Evolutionary conservation across 1,139 yeast genomes (phyloP).

Genomic region (Keqinozyma sinolaborantium): DNA sequence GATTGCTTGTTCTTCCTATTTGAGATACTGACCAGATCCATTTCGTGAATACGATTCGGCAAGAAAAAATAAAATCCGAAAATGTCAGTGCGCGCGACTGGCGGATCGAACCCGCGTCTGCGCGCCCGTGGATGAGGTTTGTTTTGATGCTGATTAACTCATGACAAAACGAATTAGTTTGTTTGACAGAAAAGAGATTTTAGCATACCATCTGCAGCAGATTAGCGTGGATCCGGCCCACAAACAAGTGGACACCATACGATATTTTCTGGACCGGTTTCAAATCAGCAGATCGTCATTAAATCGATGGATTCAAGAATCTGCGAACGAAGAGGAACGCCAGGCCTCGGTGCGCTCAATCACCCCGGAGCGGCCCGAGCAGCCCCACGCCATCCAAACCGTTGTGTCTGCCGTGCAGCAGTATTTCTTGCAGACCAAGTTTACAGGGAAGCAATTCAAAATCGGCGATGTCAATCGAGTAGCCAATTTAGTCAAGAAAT

Average conservation of each 20-base stretch:
- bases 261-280: slow-evolving; percentile 13
- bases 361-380: too few relatives aligned
- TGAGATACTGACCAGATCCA: too few relatives aligned
- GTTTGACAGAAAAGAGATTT: slow-evolving; percentile 8
- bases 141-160: neutral
- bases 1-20: too few relatives aligned
- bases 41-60: too few relatives aligned
- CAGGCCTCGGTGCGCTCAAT: too few relatives aligned
- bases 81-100: too few relatives aligned
- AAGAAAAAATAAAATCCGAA: too few relatives aligned
- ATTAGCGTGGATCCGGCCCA: slow-evolving; percentile 13
- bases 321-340: slow-evolving; percentile 5
- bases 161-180: slow-evolving; percentile 6
- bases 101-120: neutral
- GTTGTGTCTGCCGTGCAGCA: neutral
- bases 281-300: slow-evolving; percentile 18
- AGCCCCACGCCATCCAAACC: too few relatives aligned
- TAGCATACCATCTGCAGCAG: slow-evolving; percentile 14
- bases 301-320: slow-evolving; percentile 18
- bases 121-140: neutral
- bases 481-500: too few relatives aligned
- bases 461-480: neutral
- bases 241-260: slow-evolving; percentile 17
- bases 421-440: neutral
- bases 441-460: neutral